phyloP scores from a whole-genome alignment of 441 rosid species.

The Gossypium trilobum region DNA sequence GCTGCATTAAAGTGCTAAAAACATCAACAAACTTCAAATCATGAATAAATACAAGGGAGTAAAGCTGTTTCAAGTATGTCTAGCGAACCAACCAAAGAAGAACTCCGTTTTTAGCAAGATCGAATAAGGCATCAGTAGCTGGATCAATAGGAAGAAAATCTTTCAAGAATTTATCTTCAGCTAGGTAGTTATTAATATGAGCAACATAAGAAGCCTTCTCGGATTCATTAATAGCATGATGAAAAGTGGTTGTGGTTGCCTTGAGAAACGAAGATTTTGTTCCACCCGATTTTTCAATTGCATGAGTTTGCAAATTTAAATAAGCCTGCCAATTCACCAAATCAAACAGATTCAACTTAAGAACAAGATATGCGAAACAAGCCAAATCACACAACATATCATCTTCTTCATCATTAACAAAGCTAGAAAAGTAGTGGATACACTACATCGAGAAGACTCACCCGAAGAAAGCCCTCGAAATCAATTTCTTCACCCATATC shows the following conservation, averaged over 20 bases:
- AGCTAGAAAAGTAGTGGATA: not conserved
- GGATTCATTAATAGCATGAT: slow-evolving; percentile 71
- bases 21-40: slow-evolving; percentile 14
- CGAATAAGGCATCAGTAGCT: slow-evolving; percentile 65
- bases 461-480: slow-evolving; percentile 83
- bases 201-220: slow-evolving; percentile 90
- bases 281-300: slow-evolving; percentile 52
- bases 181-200: slow-evolving; percentile 71
- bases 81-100: slow-evolving; percentile 66
- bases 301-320: slow-evolving; percentile 64
- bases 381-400: not conserved
- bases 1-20: slow-evolving; percentile 33
- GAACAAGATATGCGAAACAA: not conserved
- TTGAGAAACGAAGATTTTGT: slow-evolving; percentile 68
- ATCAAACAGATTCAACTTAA: not conserved
- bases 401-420: not conserved
- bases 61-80: not conserved
- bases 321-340: slow-evolving; percentile 45
- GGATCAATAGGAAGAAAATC: slow-evolving; percentile 76
- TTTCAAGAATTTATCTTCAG: slow-evolving; percentile 79
- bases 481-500: slow-evolving; percentile 57
- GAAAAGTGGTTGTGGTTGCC: slow-evolving; percentile 82
- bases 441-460: slow-evolving; percentile 25
- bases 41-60: not conserved
- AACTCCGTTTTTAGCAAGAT: slow-evolving; percentile 85